Evolutionary conservation across 345 rosid species (phyloP), one percentile per base, ranked within the genome.

Genomic region (Acer yangbiense): DNA sequence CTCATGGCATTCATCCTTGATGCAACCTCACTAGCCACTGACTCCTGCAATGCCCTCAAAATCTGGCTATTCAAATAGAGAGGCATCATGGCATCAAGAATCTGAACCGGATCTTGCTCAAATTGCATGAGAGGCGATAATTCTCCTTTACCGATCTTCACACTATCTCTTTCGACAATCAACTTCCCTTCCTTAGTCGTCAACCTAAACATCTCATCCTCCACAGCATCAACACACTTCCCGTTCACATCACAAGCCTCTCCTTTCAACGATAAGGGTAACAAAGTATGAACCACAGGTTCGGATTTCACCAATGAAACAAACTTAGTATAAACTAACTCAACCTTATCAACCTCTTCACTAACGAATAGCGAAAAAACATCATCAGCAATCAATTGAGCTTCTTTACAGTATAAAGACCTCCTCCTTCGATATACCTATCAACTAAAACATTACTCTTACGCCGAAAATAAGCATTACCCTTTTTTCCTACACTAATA

Each of bases 41-140:
- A 90, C 55, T 95, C 98, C 84, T 93, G 98, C 84, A 95, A 66
- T 25, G 94, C 93, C 81, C 94, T 89, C 85, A 95, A 80, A 81
- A 93, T 89, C 87, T 92, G 98, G 78, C 97, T 89, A 73, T 93
- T 93, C 80, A 93, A 50, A 83, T 95, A 93, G 79, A 93, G 85
- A 65, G 98, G 98, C 91, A 93, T 85, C 98, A 93, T 88, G 11
- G 98, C 97, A 80, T 95, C 98, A 60, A 95, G 92, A 83, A 93
- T 95, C 87, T 93, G 98, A 82, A 82, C 90, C 3, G 97, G 98
- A 69, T 93, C 97, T 83, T 93, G 98, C 85, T 93, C 98, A 75
- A 95, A 93, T 85, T 85, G 85, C 95, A 88, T 76, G 77, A 95
- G 88, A 0, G 98, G 94, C 1, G 87, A 84, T 25, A 88, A 66